A percentile compares a stretch with the other conserved stretches of the same genome.
Conservation (phyloP, 1,139 yeast genomes). For the Kodamaea plutei region DNA sequence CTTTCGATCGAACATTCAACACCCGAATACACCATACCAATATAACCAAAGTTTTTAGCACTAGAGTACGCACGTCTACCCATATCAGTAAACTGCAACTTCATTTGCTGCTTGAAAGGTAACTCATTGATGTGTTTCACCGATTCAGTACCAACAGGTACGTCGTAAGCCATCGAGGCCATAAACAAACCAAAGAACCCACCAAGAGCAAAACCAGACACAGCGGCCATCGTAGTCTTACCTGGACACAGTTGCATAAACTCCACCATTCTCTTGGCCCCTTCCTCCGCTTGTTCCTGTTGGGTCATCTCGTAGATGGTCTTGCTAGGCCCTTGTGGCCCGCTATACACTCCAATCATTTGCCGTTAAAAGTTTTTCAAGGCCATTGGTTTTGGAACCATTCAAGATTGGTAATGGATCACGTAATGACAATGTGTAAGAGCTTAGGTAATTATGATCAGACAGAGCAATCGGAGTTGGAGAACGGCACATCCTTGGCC, state of each 20-base stretch:
- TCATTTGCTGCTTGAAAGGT: conserved; percentile 92
- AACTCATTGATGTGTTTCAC: conserved; percentile 63
- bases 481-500: too few species aligned
- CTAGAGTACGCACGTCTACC: conserved; percentile 78
- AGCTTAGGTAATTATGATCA: too few species aligned
- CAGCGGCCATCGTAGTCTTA: conserved; percentile 87
- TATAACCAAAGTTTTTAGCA: conserved; percentile 92
- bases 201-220: conserved; percentile 90
- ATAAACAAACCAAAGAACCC: conserved; percentile 94
- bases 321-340: conserved; percentile 29
- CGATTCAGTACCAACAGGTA: conserved; percentile 62
- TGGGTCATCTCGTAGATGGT: conserved; percentile 71
- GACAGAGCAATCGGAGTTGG: too few species aligned
- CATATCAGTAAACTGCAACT: conserved; percentile 88
- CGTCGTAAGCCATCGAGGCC: conserved; percentile 91
- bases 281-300: conserved; percentile 90
- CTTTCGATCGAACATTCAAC: conserved; percentile 90
- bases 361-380: conserved; percentile 1
- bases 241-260: conserved; percentile 96
- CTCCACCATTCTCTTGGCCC: conserved; percentile 79
- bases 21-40: conserved; percentile 91
- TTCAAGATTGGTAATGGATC: too few species aligned
- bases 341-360: conserved; percentile 25
- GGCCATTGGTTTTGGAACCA: too few species aligned
- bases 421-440: too few species aligned